These are phyloP conservation scores for Larix sibirica DNA, from an alignment of 83 land plant genomes.

Conservation along the genomic window DNA sequence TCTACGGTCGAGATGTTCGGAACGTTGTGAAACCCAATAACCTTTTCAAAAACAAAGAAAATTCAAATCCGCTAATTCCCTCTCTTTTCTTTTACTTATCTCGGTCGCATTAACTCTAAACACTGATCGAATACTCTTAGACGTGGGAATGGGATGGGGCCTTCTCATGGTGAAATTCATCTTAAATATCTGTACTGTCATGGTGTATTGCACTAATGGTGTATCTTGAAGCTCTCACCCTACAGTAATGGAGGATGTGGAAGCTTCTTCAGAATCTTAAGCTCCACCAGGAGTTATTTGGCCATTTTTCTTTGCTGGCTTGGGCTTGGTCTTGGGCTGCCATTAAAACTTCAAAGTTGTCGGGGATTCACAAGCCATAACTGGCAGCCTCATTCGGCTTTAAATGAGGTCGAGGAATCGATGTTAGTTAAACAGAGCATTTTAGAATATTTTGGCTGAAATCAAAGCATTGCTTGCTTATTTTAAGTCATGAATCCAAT, in stretches of 20 bases:
- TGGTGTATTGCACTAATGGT: background rate
- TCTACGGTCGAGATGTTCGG: background rate
- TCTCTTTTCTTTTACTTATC: background rate
- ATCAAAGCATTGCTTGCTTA: too few relatives aligned
- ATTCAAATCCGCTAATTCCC: constrained; percentile 2
- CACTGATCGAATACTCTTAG: background rate
- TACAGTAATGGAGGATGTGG: background rate
- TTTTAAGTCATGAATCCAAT: background rate
- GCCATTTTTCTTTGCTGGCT: background rate
- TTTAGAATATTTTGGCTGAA: too few relatives aligned
- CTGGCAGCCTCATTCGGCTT: too few relatives aligned
- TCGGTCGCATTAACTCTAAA: background rate
- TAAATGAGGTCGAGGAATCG: too few relatives aligned
- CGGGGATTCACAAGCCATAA: too few relatives aligned
- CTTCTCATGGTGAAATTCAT: background rate
- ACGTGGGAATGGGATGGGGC: background rate
- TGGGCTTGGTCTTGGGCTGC: background rate
- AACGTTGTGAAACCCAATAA: constrained; percentile 11
- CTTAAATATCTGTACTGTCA: too few relatives aligned
- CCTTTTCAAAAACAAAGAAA: constrained; percentile 3
- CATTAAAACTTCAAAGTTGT: too few relatives aligned
- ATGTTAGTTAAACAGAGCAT: too few relatives aligned
- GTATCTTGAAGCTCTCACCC: background rate
- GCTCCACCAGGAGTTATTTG: background rate
- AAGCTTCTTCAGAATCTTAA: background rate